Evolutionary conservation across 78 protist species (phyloP).

Genomic region (Dictyostelium citrinum): DNA sequence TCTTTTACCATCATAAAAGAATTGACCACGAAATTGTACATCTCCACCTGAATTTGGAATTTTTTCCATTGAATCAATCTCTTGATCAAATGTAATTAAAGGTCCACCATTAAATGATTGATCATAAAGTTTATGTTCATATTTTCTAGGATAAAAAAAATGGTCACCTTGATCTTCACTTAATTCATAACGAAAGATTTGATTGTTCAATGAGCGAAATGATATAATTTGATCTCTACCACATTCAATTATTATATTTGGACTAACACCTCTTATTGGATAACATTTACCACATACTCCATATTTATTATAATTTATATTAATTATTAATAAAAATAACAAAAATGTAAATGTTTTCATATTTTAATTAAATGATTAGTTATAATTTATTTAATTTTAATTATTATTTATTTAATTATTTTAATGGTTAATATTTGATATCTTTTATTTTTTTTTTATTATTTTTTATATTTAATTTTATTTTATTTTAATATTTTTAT

Average conservation of each 20-base stretch:
- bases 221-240: not conserved
- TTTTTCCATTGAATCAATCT: not conserved
- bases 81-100: not conserved
- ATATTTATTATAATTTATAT: not conserved
- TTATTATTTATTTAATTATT: not conserved
- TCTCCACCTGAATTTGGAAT: not conserved
- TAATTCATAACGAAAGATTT: not conserved
- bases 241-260: not conserved
- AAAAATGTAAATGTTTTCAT: not conserved
- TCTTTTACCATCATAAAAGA: not conserved
- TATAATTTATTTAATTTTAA: not conserved
- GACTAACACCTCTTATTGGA: not conserved
- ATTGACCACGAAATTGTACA: not conserved
- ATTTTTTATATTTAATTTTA: too few relatives aligned
- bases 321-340: not conserved
- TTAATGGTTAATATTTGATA: too few relatives aligned
- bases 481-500: too few relatives aligned
- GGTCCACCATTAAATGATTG: conserved; percentile 2
- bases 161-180: not conserved
- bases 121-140: not conserved
- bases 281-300: not conserved
- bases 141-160: not conserved
- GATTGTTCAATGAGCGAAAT: not conserved
- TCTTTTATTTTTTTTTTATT: too few relatives aligned
- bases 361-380: not conserved